Percentiles rank a stretch among this genome's conserved stretches.
Evolutionary conservation across 2,329 filamentous ascomycete species (phyloP).

Genomic region (Alternaria solani): DNA sequence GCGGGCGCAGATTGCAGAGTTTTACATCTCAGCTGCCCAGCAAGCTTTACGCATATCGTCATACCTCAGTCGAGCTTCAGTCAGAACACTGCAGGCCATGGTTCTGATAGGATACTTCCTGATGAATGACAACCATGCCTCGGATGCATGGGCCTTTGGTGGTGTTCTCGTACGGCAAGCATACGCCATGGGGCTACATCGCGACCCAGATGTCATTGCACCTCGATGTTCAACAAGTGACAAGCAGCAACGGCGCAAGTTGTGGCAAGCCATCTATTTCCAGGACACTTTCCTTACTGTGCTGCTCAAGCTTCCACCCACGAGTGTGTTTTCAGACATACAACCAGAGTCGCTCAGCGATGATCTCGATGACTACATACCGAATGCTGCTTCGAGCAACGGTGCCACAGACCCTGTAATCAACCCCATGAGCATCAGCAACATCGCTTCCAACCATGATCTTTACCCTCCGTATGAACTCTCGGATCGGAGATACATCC

Average conservation of each 20-base stretch:
- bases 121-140: slow-evolving; percentile 86
- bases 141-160: slow-evolving; percentile 83
- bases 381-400: slow-evolving; percentile 63
- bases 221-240: slow-evolving; percentile 73
- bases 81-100: slow-evolving; percentile 80
- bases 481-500: slow-evolving; percentile 64
- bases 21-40: slow-evolving; percentile 81
- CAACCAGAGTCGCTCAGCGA: slow-evolving; percentile 76
- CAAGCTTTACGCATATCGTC: slow-evolving; percentile 78
- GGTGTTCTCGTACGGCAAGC: slow-evolving; percentile 79
- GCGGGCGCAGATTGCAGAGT: slow-evolving; percentile 78
- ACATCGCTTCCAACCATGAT: slow-evolving; percentile 54
- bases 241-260: slow-evolving; percentile 79
- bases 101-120: slow-evolving; percentile 83
- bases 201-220: slow-evolving; percentile 76
- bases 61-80: slow-evolving; percentile 77
- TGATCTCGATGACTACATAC: slow-evolving; percentile 69
- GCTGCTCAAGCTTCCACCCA: slow-evolving; percentile 77
- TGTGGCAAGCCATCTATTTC: slow-evolving; percentile 82
- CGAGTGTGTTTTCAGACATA: slow-evolving; percentile 80
- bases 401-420: slow-evolving; percentile 53
- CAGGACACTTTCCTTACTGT: slow-evolving; percentile 86
- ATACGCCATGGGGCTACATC: slow-evolving; percentile 82
- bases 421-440: slow-evolving; percentile 61
- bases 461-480: slow-evolving; percentile 52